A percentile compares a stretch with the other conserved stretches of the same genome.
phyloP scores from a whole-genome alignment of 331 rosid species.

The Quercus tomentella region DNA sequence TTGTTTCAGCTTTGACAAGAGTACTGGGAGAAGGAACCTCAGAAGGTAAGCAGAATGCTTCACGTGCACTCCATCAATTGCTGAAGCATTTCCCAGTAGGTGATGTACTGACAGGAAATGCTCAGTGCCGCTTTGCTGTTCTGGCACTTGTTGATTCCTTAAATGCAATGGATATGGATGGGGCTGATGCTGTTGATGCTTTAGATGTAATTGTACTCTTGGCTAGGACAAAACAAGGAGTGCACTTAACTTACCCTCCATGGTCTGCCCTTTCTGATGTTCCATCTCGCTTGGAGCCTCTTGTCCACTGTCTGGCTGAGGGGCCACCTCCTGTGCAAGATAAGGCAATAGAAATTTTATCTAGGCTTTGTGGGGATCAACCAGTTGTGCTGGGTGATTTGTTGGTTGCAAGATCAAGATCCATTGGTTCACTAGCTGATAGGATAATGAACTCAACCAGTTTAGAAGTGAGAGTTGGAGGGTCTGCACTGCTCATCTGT shows the following conservation, averaged over 20 bases:
- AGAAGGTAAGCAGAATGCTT: slow-evolving; percentile 85
- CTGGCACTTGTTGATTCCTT: slow-evolving; percentile 81
- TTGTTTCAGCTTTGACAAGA: slow-evolving; percentile 77
- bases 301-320: slow-evolving; percentile 76
- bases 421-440: slow-evolving; percentile 67
- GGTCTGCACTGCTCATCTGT: slow-evolving; percentile 74
- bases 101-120: slow-evolving; percentile 64
- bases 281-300: slow-evolving; percentile 69
- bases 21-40: slow-evolving; percentile 79
- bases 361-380: slow-evolving; percentile 79
- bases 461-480: slow-evolving; percentile 81
- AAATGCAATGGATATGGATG: slow-evolving; percentile 56
- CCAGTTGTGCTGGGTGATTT: slow-evolving; percentile 62
- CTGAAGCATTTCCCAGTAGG: slow-evolving; percentile 75
- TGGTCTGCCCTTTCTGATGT: slow-evolving; percentile 68
- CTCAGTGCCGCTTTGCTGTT: slow-evolving; percentile 64
- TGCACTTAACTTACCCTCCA: slow-evolving; percentile 47
- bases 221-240: slow-evolving; percentile 65
- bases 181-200: slow-evolving; percentile 65
- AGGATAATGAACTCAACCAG: slow-evolving; percentile 74
- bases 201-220: slow-evolving; percentile 78
- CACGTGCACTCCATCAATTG: slow-evolving; percentile 83
- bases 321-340: slow-evolving; percentile 81
- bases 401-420: slow-evolving; percentile 51
- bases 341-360: slow-evolving; percentile 80